A percentile compares a stretch with the other conserved stretches of the same genome.
Evolutionary conservation across 768 basidiomycete genomes (phyloP).

Genomic region (Mycena haematopus): DNA sequence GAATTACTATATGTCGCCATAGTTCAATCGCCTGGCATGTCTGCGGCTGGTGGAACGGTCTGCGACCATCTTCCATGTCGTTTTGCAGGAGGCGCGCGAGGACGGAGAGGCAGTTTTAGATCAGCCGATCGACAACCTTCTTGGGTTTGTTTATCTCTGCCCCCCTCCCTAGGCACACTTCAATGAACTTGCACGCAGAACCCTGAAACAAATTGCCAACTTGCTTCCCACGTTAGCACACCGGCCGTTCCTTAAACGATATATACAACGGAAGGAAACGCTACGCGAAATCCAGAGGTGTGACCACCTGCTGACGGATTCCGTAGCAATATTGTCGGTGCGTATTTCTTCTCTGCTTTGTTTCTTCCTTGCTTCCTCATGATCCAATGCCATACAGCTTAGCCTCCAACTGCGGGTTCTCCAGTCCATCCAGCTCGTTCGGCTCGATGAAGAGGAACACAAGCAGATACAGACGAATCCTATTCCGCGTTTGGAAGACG

Average conservation of each 20-base stretch:
- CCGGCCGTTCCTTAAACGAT: not conserved
- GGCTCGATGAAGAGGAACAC: not conserved
- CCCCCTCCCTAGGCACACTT: not conserved
- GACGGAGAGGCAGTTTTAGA: not conserved
- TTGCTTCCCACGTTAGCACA: not conserved
- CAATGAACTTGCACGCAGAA: not conserved
- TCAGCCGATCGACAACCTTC: not conserved
- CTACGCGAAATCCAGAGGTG: not conserved
- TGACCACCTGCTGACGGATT: not conserved
- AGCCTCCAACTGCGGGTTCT: not conserved
- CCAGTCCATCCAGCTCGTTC: not conserved
- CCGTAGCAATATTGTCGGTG: not conserved
- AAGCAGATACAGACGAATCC: not conserved
- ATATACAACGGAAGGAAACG: not conserved
- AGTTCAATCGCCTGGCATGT: not conserved
- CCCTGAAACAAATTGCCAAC: not conserved
- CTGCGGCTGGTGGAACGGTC: not conserved
- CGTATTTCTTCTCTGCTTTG: not conserved
- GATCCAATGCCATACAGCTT: not conserved
- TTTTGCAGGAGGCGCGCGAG: not conserved
- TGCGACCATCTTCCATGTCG: not conserved
- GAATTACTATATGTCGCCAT: too few relatives aligned
- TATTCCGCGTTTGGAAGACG: not conserved
- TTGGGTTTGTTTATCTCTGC: not conserved
- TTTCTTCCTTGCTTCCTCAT: not conserved